Percentiles rank a stretch among this genome's conserved stretches.
Conservation (phyloP, 306 rosid species). For the Senna siamea region DNA sequence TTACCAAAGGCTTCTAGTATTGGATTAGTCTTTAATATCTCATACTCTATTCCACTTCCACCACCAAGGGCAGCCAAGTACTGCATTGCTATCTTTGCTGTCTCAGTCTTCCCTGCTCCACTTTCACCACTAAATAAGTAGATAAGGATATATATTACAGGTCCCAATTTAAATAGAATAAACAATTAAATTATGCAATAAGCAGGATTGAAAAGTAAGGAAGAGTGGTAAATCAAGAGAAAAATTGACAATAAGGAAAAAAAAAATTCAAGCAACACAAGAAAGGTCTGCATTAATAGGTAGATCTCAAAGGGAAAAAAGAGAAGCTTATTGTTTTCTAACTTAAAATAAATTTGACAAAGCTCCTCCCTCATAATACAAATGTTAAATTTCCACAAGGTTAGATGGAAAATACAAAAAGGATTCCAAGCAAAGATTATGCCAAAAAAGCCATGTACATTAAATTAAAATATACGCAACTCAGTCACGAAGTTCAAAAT, state of each 20-base stretch:
- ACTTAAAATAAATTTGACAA: conserved; percentile 1
- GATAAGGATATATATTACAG: conserved; percentile 16
- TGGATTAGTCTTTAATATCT: conserved; percentile 96
- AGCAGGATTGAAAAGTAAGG: background rate
- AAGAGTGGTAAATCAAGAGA: conserved; percentile 15
- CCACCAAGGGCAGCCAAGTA: conserved; percentile 97
- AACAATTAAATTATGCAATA: conserved; percentile 1
- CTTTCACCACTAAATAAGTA: conserved; percentile 84
- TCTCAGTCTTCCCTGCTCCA: conserved; percentile 99
- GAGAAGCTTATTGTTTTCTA: conserved; percentile 21
- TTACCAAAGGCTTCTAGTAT: conserved; percentile 98
- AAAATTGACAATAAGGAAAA: conserved; percentile 13
- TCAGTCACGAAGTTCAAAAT: background rate
- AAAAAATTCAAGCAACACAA: conserved; percentile 17
- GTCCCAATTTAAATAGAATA: conserved; percentile 13
- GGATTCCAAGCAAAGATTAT: background rate
- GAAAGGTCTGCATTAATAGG: conserved; percentile 20
- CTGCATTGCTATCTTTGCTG: conserved; percentile 98
- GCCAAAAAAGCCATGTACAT: background rate
- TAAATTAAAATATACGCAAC: background rate
- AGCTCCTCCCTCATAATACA: background rate
- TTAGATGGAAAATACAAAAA: background rate
- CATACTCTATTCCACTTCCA: conserved; percentile 97
- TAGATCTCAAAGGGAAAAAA: conserved; percentile 1
- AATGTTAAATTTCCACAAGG: background rate